phyloP scores from a whole-genome alignment of 2,329 filamentous ascomycete species.

The Alternaria incomplexa region DNA sequence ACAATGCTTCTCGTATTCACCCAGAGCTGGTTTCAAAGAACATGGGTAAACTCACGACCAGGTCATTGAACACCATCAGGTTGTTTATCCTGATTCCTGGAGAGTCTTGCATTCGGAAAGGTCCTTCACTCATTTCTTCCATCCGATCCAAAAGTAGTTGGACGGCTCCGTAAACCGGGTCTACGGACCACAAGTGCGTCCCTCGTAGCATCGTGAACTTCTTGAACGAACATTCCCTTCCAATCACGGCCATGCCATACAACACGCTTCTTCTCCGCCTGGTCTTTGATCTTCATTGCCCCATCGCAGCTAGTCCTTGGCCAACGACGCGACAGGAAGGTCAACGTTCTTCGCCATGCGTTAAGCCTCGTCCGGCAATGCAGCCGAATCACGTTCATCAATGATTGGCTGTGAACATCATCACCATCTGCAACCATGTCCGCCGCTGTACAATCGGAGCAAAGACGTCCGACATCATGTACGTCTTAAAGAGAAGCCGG shows the following conservation, averaged over 20 bases:
- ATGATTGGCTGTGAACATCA: constrained; percentile 28
- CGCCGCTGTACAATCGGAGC: background rate
- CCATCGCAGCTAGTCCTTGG: constrained; percentile 4
- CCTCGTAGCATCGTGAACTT: background rate
- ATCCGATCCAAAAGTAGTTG: background rate
- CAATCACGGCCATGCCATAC: constrained; percentile 1
- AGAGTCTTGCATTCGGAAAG: no score
- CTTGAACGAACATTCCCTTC: background rate
- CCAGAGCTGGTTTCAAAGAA: background rate
- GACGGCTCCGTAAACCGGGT: background rate
- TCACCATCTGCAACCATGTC: background rate
- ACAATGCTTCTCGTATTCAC: no score
- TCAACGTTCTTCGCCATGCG: background rate
- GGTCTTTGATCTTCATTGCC: background rate
- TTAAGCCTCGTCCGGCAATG: constrained; percentile 8
- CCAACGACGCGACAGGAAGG: constrained; percentile 12
- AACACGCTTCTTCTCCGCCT: constrained; percentile 8
- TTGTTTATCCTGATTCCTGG: background rate
- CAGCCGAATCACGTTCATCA: constrained; percentile 31
- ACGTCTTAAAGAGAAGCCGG: constrained; percentile 11
- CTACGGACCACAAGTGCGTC: background rate
- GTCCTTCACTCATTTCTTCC: no score
- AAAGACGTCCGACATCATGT: constrained; percentile 1
- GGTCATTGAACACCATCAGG: background rate
- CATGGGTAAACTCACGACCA: background rate